Evolutionary conservation across 2,329 filamentous ascomycete genomes (phyloP).

Genomic region (Ophiognomonia clavigignenti-juglandacearum): DNA sequence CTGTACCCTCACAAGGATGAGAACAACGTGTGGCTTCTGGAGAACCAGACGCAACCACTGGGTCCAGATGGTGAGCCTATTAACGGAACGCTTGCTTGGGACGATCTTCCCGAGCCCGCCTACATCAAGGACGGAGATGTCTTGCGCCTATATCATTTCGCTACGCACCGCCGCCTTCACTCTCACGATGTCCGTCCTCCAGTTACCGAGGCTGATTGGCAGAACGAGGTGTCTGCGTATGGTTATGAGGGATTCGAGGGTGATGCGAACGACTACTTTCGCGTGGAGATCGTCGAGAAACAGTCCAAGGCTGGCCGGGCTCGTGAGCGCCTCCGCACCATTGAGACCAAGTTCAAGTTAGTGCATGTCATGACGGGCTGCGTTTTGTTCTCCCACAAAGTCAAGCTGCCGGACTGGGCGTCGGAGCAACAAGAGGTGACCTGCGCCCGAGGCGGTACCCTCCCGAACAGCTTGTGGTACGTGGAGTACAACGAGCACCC

Average conservation of each 20-base stretch:
- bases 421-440: constrained; percentile 99
- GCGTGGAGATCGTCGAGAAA: constrained; percentile 88
- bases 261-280: constrained; percentile 94
- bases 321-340: constrained; percentile 83
- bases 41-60: constrained; percentile 93
- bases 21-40: constrained; percentile 90
- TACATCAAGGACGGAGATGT: constrained; percentile 77
- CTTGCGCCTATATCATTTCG: constrained; percentile 76
- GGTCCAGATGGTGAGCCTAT: constrained; percentile 70
- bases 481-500: constrained; percentile 88
- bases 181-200: constrained; percentile 91
- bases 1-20: constrained; percentile 98
- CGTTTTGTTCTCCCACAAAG: constrained; percentile 95
- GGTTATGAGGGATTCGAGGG: constrained; percentile 96
- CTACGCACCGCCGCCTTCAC: constrained; percentile 85
- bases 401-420: constrained; percentile 96
- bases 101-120: constrained; percentile 58
- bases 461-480: constrained; percentile 98
- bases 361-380: constrained; percentile 97
- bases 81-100: constrained; percentile 80
- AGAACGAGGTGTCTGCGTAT: constrained; percentile 94
- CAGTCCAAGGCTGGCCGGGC: constrained; percentile 74
- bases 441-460: constrained; percentile 82
- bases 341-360: constrained; percentile 93
- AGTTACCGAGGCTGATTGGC: constrained; percentile 85